Evolutionary conservation across 2,329 filamentous ascomycete genomes (phyloP), one percentile per base, ranked within the genome.

Genomic region (Phaeosphaeriaceae sp.): DNA sequence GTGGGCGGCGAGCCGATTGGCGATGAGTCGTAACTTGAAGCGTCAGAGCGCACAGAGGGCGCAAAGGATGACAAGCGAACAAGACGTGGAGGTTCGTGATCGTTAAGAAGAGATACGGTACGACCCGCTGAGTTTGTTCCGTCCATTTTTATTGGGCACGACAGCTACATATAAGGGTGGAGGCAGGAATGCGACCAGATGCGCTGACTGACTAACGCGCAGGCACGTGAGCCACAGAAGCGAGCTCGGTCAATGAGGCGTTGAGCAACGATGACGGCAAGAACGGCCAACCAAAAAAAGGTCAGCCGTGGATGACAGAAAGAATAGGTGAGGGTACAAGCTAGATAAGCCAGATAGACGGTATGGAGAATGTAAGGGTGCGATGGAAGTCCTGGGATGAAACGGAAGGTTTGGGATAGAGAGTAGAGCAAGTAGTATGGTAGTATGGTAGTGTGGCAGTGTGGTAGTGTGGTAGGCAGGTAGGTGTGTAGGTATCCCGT

Each of bases 41-140:
- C 72, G 42, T 72, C 60, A 47, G 73, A 76, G 57, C 65, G 68
- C 50, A 73, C 65, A 23, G 66, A 70, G 44, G 68, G 69, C 48
- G 68, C 60, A 28, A 70, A 63, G 36, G 72, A 73, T 36, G 67
- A 63, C 11, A 71, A 61, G 66, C 74, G 74, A 52, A 59, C 53
- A 48, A 65, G 54, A 32, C 54, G 57, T 42, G 67, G 62, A 46
- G 66, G 60, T 48, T 66, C 66, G 67, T 70, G 73, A 67, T 78
- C 76, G 74, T 79, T 80, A 68, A 80, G 71, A 63, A 80, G 71
- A 65, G 77, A 79, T 66, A 80, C 76, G 64, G 73, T 76, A 64
- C 77, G 75, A 68, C 77, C 77, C 58, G 68, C 74, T 61, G 75
- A 74, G 67, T 80, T 77, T 72, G 74, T 79, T 71, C 77, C 77